These are phyloP conservation scores for Ambrosia hybrid DNA, from an alignment of 140 eudicot species.

Conservation along the genomic window DNA sequence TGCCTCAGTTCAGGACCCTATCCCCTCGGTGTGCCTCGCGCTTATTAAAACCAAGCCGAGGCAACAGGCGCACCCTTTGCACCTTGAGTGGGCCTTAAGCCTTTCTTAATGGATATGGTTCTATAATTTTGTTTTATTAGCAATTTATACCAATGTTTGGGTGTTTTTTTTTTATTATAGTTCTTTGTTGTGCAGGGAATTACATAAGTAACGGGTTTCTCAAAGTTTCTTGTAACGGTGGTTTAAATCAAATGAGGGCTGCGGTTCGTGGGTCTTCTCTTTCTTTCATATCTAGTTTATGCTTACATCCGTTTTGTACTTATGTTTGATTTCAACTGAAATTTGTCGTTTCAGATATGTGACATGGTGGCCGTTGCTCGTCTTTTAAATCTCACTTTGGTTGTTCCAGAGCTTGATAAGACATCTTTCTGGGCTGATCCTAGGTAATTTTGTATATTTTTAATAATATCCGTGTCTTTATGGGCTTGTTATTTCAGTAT, in stretches of 20 bases:
- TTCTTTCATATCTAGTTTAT: slow-evolving; percentile 6
- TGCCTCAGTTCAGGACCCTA: too few species aligned
- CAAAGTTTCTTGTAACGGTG: slow-evolving; percentile 67
- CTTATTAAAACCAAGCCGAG: too few species aligned
- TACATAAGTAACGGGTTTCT: slow-evolving; percentile 92
- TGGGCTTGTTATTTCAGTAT: slow-evolving; percentile 7
- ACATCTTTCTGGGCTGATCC: slow-evolving; percentile 81
- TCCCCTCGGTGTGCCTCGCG: too few species aligned
- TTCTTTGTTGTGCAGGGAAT: slow-evolving; percentile 63
- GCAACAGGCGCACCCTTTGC: too few species aligned
- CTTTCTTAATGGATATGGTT: too few species aligned
- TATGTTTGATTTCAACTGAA: not conserved
- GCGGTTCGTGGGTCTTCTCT: slow-evolving; percentile 51
- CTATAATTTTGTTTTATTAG: too few species aligned
- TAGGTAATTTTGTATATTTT: slow-evolving; percentile 38
- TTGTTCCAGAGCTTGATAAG: slow-evolving; percentile 72
- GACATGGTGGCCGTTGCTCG: slow-evolving; percentile 79
- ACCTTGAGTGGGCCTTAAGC: too few species aligned
- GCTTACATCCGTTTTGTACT: slow-evolving; percentile 14
- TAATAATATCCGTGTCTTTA: not conserved
- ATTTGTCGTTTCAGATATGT: slow-evolving; percentile 52
- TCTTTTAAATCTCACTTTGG: slow-evolving; percentile 59
- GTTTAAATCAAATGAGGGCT: slow-evolving; percentile 74
- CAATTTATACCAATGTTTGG: too few species aligned
- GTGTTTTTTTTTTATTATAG: slow-evolving; percentile 7